Base-by-base conservation (phyloP, 2,329 filamentous ascomycete genomes). In the Botrytis galanthina region DNA sequence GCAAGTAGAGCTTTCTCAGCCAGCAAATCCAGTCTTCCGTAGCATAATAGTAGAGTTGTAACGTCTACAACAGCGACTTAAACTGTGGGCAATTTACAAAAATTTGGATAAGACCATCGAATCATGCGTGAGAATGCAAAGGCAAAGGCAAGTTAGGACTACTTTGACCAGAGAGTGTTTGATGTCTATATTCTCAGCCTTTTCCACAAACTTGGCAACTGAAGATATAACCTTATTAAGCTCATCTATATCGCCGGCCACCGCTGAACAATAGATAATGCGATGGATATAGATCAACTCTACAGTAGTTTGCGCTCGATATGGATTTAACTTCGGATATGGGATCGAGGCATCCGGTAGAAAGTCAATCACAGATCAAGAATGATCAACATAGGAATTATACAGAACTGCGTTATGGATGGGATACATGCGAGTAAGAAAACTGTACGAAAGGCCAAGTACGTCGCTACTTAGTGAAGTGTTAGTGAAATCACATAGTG, bases 1-100 rank as follows among this genome's bases (percentile, higher is more conserved):
- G 90, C 90, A 1, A 92, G 90, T 1, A 94, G 81, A 69, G 93
- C 91, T 60, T 93, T 89, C 29, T 44, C 57, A 9, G 26, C 70
- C 26, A 64, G 44, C 32, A 35, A 63, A 35, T 12, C 29, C 20
- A 57, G 46, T 12, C 63, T 37, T 59, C 35, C 26, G 20, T 22
- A 22, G 20, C 44, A 48, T 22, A 48, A 22, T 48, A 8, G 44
- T 22, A 22, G 44, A 22, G 26, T 42, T 35, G 18, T 26, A 63
- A 54, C 35, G 26, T 35, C n/a, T 32, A 35, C 8, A 54, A n/a
- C 9, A 37, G 35, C 44, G 16, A 44, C 70, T 39, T 71, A 35
- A 16, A 35, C 16, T 20, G 2, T 62, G 37, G 22, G 42, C 4
- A 57, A 35, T 63, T 51, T 37, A 4, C 44, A 44, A 26, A 54